Base-by-base conservation (phyloP, 2,329 filamentous ascomycete species). In the Acephala macrosclerotiorum region DNA sequence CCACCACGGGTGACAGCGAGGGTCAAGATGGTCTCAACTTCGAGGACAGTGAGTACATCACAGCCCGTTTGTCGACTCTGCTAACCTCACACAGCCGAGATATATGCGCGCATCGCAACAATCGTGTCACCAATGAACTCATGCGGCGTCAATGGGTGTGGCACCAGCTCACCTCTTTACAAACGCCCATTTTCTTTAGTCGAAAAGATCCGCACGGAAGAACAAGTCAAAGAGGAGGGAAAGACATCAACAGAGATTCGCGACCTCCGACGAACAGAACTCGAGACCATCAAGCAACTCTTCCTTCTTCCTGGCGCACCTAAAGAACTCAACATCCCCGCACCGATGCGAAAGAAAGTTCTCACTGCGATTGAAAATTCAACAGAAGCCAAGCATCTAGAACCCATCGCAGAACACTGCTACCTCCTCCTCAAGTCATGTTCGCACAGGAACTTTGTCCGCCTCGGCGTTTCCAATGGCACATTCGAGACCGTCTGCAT, bases 391-490 rank as follows among this genome's bases (percentile, higher is more conserved):
- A 73, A 79, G 29, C 58, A 68, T 60, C 77, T 84, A n/a, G 69
- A 70, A 22, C 80, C 81, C 22, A 74, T 83, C 6, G 81, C 80
- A 35, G 81, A 83, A 65, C 81, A 84, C 72, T 79, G 81, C 42
- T 82, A 83, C 70, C 73, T 78, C 36, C 78, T 84, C 35, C 77
- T 84, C 20, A 79, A 78, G 65, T 82, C 80, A 73, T 83, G 82
- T 76, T 84, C 82, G 22, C 78, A 83, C 70, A 78, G 82, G 61
- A 80, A 82, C 73, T 83, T 87, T 69, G 77, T 86, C 55, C 82
- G 84, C 45, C 78, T 87, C 7, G 85, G 84, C 66, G 81, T 86
- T 38, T 83, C 80, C 71, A 85, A 83, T 71, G 82, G 82, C 42
- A 83, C 82, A 2, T 80, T 82, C 60, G 82, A 83, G 73, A 83